Percentiles rank a stretch among this genome's conserved stretches.
phyloP scores from a whole-genome alignment of 2,329 filamentous ascomycete genomes.

The Aspergillus ibericus region DNA sequence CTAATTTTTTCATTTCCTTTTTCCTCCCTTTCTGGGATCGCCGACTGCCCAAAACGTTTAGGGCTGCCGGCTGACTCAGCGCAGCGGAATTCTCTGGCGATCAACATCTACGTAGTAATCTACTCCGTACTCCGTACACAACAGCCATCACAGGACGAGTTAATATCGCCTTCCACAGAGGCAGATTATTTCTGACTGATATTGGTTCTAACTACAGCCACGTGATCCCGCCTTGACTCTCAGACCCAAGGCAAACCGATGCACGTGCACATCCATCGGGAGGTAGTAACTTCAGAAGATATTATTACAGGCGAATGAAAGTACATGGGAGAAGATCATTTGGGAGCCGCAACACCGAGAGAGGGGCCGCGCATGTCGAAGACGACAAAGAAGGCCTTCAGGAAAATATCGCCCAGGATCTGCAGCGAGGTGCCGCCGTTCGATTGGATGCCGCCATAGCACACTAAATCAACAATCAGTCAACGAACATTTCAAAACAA shows the following conservation, averaged over 20 bases:
- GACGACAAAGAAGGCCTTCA: constrained; percentile 61
- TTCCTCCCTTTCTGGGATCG: not conserved
- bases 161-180: not conserved
- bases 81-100: not conserved
- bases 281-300: not conserved
- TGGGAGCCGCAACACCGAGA: constrained; percentile 53
- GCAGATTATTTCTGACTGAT: not conserved
- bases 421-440: constrained; percentile 56
- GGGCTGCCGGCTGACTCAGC: not conserved
- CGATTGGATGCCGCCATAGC: constrained; percentile 61
- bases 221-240: not conserved
- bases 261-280: not conserved
- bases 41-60: not conserved
- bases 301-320: not conserved
- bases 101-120: too few species aligned
- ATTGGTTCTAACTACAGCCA: not conserved
- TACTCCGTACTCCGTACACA: too few species aligned
- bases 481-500: not conserved
- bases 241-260: not conserved
- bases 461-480: constrained; percentile 42
- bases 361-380: constrained; percentile 54
- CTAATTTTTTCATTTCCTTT: constrained; percentile 3
- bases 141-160: too few species aligned
- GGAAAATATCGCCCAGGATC: constrained; percentile 62
- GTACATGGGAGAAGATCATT: constrained; percentile 5